These are phyloP conservation scores for Basidioascus undulatus DNA, from an alignment of 768 basidiomycete species.

Conservation along the genomic window DNA sequence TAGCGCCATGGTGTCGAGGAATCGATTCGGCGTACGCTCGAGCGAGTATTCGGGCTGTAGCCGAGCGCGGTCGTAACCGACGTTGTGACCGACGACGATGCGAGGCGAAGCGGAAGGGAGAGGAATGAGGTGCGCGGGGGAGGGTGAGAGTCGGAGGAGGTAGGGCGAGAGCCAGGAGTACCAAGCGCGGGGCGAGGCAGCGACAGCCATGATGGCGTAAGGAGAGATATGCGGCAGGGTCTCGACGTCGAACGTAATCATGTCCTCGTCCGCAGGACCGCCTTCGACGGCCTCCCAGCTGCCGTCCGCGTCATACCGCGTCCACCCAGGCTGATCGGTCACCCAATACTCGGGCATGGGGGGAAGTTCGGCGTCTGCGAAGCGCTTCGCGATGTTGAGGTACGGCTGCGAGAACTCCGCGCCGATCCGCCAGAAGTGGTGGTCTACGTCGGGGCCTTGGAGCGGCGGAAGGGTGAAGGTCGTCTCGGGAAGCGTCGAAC, in stretches of 20 bases:
- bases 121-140: background rate
- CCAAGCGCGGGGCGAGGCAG: constrained; percentile 62
- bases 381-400: constrained; percentile 37
- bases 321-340: constrained; percentile 55
- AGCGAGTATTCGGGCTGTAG: constrained; percentile 62
- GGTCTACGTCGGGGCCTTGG: constrained; percentile 52
- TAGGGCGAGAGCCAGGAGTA: constrained; percentile 93
- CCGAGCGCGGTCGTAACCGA: constrained; percentile 75
- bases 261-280: constrained; percentile 27
- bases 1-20: constrained; percentile 80
- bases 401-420: constrained; percentile 45
- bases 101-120: constrained; percentile 19
- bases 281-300: constrained; percentile 44
- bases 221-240: constrained; percentile 53
- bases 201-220: constrained; percentile 70
- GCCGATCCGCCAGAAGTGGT: constrained; percentile 75
- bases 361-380: constrained; percentile 32
- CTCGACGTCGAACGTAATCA: constrained; percentile 83
- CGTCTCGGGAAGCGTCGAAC: constrained; percentile 53
- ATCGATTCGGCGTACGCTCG: constrained; percentile 41
- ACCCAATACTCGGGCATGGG: constrained; percentile 33
- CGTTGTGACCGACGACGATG: constrained; percentile 76
- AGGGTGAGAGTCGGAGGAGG: constrained; percentile 47
- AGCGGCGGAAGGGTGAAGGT: constrained; percentile 61
- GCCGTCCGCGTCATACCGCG: constrained; percentile 60